Conservation (phyloP, 352 stramenopile species). For the Pythium dissotocum region DNA sequence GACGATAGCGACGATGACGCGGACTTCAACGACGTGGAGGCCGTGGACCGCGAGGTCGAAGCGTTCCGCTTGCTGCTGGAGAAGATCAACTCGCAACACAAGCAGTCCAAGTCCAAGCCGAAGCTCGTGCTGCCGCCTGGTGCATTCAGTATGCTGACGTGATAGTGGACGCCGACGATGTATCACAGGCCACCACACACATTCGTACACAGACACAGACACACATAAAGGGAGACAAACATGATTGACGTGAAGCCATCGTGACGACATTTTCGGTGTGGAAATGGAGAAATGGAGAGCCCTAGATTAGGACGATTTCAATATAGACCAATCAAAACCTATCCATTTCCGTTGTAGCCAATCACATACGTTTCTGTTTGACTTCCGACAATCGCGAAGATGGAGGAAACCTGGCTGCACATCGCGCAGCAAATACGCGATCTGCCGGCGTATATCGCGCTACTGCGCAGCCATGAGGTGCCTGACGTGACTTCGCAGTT, state of each 20-base stretch:
- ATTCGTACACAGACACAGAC: background rate
- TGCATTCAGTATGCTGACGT: conserved; percentile 33
- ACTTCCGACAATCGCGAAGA: background rate
- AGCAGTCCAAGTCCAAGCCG: conserved; percentile 45
- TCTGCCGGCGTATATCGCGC: conserved; percentile 15
- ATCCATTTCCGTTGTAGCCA: background rate
- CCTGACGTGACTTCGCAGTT: background rate
- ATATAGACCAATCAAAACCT: background rate
- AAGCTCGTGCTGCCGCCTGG: conserved; percentile 76
- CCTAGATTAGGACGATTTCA: too few species aligned
- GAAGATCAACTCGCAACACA: conserved; percentile 67
- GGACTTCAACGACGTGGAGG: conserved; percentile 32
- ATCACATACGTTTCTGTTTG: background rate
- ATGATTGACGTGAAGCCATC: background rate
- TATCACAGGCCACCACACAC: background rate
- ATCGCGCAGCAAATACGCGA: conserved; percentile 17
- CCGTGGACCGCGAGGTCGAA: conserved; percentile 77
- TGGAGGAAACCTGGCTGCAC: conserved; percentile 14
- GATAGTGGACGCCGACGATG: background rate
- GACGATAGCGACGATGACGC: conserved; percentile 19
- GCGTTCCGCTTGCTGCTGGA: conserved; percentile 70
- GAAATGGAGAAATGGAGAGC: too few species aligned
- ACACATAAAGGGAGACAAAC: conserved; percentile 4
- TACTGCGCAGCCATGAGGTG: conserved; percentile 26
- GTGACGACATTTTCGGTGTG: too few species aligned